Percentiles rank a stretch among this genome's conserved stretches.
phyloP scores from a whole-genome alignment of 352 stramenopile genomes.

The Phytophthora chlamydospora region DNA sequence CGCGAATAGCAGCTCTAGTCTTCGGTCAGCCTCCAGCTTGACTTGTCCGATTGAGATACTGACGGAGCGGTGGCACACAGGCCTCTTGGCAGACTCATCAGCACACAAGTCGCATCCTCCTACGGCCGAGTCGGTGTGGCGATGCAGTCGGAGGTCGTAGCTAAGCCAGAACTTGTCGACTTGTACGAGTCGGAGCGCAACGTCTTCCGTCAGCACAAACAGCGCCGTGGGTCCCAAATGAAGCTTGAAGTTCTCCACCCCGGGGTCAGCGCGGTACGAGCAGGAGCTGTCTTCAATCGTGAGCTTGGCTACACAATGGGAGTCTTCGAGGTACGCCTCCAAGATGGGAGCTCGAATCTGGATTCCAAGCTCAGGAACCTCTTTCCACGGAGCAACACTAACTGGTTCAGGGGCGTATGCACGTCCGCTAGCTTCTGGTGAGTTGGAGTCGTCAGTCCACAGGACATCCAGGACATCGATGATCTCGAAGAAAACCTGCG shows the following conservation, averaged over 20 bases:
- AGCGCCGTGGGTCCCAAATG: constrained; percentile 78
- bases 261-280: constrained; percentile 64
- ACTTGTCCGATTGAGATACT: constrained; percentile 78
- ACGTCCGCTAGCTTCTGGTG: constrained; percentile 18
- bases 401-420: constrained; percentile 18
- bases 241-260: constrained; percentile 70
- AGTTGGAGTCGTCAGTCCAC: constrained; percentile 44
- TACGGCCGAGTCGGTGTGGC: constrained; percentile 39
- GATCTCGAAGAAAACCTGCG: constrained; percentile 76
- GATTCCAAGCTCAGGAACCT: constrained; percentile 69
- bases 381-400: constrained; percentile 47
- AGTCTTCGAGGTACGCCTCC: constrained; percentile 88
- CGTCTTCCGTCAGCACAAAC: constrained; percentile 86
- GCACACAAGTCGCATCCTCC: constrained; percentile 62
- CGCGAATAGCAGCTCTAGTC: constrained; percentile 83
- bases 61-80: constrained; percentile 68
- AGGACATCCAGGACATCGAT: constrained; percentile 75
- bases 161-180: constrained; percentile 80
- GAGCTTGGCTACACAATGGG: constrained; percentile 86
- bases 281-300: constrained; percentile 83
- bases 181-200: constrained; percentile 85
- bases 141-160: constrained; percentile 76
- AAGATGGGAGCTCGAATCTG: constrained; percentile 83
- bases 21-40: constrained; percentile 85
- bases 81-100: constrained; percentile 64